phyloP scores from a whole-genome alignment of 805 yeast genomes.

The Ogataea sp. region DNA sequence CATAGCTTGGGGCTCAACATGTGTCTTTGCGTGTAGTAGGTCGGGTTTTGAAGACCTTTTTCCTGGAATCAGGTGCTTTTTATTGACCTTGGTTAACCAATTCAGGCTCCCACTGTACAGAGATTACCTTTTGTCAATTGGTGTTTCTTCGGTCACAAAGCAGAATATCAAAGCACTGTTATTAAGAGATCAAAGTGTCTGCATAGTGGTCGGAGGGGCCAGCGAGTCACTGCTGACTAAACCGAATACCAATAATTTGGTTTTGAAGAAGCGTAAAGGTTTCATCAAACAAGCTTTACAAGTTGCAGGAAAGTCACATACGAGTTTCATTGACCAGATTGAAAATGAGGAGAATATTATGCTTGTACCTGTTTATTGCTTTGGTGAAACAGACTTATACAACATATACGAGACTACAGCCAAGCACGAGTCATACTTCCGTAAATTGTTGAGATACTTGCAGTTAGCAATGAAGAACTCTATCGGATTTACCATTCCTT shows the following conservation, averaged over 20 bases:
- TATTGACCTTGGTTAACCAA: conserved; percentile 76
- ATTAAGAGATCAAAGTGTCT: conserved; percentile 60
- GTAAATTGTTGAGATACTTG: conserved; percentile 34
- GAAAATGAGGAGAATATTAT: conserved; percentile 48
- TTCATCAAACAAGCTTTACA: conserved; percentile 82
- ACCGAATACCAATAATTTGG: conserved; percentile 58
- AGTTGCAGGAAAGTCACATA: conserved; percentile 20
- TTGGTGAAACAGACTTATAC: conserved; percentile 74
- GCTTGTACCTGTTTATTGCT: conserved; percentile 82
- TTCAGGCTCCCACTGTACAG: conserved; percentile 79
- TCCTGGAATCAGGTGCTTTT: conserved; percentile 77
- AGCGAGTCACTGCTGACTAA: conserved; percentile 71
- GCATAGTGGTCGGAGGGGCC: conserved; percentile 95
- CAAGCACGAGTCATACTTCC: conserved; percentile 19
- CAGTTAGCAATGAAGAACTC: conserved; percentile 67
- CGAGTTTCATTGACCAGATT: not conserved
- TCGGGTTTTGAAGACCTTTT: conserved; percentile 58
- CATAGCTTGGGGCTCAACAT: conserved; percentile 85
- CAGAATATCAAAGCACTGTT: conserved; percentile 61
- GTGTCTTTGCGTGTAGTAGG: conserved; percentile 77
- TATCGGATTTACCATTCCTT: conserved; percentile 81
- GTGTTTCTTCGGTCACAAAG: conserved; percentile 78
- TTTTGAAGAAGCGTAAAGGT: conserved; percentile 74
- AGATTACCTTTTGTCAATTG: conserved; percentile 75
- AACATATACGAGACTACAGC: conserved; percentile 28